Evolutionary conservation across 2,329 filamentous ascomycete species (phyloP), one percentile per base, ranked within the genome.

Genomic region (Trichoderma sp.): DNA sequence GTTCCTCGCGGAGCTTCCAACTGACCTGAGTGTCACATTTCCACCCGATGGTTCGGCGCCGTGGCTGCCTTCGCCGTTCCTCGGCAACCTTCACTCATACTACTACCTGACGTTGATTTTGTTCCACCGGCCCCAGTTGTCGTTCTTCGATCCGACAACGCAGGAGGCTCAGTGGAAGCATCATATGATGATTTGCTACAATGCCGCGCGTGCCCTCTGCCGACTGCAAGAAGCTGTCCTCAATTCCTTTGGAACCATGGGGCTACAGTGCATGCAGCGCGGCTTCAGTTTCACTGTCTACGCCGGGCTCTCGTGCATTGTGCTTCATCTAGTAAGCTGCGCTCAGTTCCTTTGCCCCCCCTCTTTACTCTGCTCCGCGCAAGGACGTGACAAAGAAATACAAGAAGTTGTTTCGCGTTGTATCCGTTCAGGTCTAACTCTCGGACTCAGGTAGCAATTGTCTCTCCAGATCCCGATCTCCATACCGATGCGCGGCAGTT

Each of bases 261-360:
- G 93, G 0, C 81, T 98, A 17, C 83, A 95, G 71, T 96, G 90
- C 78, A 97, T 97, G 94, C 90, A 94, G 72, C 86, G 94, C 69
- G 94, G 94, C 45, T 93, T 96, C 74, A 97, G 93, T 77, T 98
- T 97, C 73, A 92, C 92, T 6, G 92, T 98, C n/a, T 98, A 98
- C 73, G 88, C 89, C 64, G 88, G 97, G 28, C 80, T 98, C 52
- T 95, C 92, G 0, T 97, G 93, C 79, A 93, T 94, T 26, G 93
- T 97, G 78, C 84, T 98, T 63, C 93, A 98, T 77, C 78, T 98
- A 78, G 94, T 97, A 82, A 77, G 92, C 85, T 44, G 57, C 57
- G 57, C 57, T 60, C 19, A 45, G 30, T 50, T 43, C 17, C 12
- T 51, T 60, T 10, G 12, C 12, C 59, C 48, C 47, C 47, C 48